Conservation (phyloP, 495 filamentous ascomycete genomes). For the Neurospora sp. region DNA sequence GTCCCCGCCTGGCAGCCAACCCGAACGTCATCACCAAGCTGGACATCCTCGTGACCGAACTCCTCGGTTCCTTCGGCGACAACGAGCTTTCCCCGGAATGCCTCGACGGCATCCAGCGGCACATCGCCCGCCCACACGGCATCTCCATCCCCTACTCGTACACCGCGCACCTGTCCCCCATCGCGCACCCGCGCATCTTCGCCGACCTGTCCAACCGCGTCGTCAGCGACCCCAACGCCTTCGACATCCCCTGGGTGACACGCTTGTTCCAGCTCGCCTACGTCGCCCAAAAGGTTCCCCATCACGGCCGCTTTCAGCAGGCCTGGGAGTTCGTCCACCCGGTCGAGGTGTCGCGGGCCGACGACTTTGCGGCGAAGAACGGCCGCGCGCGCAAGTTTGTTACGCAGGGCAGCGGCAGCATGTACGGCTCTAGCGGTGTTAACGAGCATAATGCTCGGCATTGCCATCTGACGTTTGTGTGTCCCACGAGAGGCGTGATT, state of each 20-base stretch:
- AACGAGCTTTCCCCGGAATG: constrained; percentile 81
- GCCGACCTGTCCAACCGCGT: constrained; percentile 60
- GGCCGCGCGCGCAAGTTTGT: constrained; percentile 37
- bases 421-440: constrained; percentile 46
- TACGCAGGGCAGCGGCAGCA: constrained; percentile 48
- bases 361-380: constrained; percentile 40
- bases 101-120: constrained; percentile 58
- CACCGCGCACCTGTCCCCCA: constrained; percentile 81
- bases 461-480: constrained; percentile 63
- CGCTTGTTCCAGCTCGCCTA: constrained; percentile 83
- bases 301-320: constrained; percentile 48
- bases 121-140: constrained; percentile 61
- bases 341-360: constrained; percentile 39
- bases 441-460: constrained; percentile 86
- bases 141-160: constrained; percentile 92
- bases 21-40: constrained; percentile 46
- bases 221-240: constrained; percentile 59
- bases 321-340: constrained; percentile 58
- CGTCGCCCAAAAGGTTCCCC: constrained; percentile 49
- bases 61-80: constrained; percentile 86
- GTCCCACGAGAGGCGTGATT: constrained; percentile 64
- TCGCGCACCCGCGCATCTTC: constrained; percentile 79
- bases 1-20: constrained; percentile 35
- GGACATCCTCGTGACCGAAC: constrained; percentile 88
- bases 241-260: constrained; percentile 83